phyloP scores from a whole-genome alignment of 768 basidiomycete species.

The Cystofilobasidium macerans region DNA sequence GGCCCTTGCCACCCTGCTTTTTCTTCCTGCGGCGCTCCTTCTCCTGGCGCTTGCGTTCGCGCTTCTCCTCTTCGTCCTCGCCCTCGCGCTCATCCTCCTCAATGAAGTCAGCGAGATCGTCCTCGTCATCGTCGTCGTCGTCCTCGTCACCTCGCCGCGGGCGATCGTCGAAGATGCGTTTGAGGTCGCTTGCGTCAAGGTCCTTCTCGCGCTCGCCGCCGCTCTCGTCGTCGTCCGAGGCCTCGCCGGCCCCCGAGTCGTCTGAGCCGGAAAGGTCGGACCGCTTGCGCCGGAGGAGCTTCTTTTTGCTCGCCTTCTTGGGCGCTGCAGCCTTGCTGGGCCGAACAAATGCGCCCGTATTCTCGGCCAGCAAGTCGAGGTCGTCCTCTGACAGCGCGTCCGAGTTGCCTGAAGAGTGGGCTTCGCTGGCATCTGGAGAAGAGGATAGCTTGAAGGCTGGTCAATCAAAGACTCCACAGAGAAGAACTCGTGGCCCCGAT shows the following conservation, averaged over 20 bases:
- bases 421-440: constrained; percentile 9
- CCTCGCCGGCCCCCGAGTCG: constrained; percentile 16
- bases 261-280: constrained; percentile 48
- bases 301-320: constrained; percentile 18
- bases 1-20: constrained; percentile 52
- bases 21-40: constrained; percentile 43
- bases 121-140: constrained; percentile 43
- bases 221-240: constrained; percentile 26
- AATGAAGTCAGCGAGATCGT: constrained; percentile 65
- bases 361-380: constrained; percentile 70
- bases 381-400: constrained; percentile 66
- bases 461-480: too few relatives aligned
- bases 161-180: constrained; percentile 71
- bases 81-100: constrained; percentile 50
- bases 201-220: constrained; percentile 44
- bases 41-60: constrained; percentile 43
- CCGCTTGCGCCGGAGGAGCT: constrained; percentile 25
- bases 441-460: constrained; percentile 21
- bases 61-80: constrained; percentile 59
- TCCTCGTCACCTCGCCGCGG: constrained; percentile 31
- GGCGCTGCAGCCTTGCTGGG: constrained; percentile 4
- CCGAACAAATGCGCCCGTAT: constrained; percentile 56
- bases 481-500: too few relatives aligned
- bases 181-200: constrained; percentile 47
- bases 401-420: constrained; percentile 10